Evolutionary conservation across 1,284 basidiomycete genomes (phyloP), one percentile per base, ranked within the genome.

Genomic region (Pisolithus thermaeus): DNA sequence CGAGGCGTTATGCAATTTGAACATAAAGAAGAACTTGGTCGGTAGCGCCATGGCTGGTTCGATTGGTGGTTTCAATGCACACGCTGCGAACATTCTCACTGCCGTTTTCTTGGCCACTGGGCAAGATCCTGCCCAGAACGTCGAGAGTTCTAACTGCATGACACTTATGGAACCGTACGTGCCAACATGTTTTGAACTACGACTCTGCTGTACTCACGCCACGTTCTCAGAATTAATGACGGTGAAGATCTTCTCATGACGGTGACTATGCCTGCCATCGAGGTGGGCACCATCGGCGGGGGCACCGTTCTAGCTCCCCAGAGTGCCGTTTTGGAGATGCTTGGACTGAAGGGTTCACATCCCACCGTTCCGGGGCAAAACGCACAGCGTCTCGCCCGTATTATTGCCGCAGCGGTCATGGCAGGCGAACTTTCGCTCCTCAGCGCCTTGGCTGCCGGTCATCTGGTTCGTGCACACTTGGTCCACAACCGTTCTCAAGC

Each of bases 61-160:
- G 22, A 83, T 99, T 50, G 97, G 97, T 52, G 97, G 97, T 1
- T 98, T 97, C 77, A 99, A 99, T 71, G 97, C 97, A 5, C 97
- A 99, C 71, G 95, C 96, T 5, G 90, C 94, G 58, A 99, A 99
- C 71, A 99, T 98, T 61, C 74, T 99, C 54, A 98, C 97, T 44
- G 93, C 97, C 7, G 78, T 99, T 58, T 99, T 90, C 76, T 75
- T 99, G 55, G 97, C 97, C 18, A 96, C 93, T 44, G 97, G 97
- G 22, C 97, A 99, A 74, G 97, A 99, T 66, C 97, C 97, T 3
- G 97, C 97, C 16, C 96, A 99, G 76, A 97, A 98, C 70, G 96
- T 99, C 23, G 97, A 97, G 75, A 95, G 91, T 57, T 96, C 93
- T 49, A 96, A 92, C 68, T 99, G 97, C 71, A 97, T 99, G 77